phyloP scores from a whole-genome alignment of 306 rosid genomes.

The Clitoria ternatea region DNA sequence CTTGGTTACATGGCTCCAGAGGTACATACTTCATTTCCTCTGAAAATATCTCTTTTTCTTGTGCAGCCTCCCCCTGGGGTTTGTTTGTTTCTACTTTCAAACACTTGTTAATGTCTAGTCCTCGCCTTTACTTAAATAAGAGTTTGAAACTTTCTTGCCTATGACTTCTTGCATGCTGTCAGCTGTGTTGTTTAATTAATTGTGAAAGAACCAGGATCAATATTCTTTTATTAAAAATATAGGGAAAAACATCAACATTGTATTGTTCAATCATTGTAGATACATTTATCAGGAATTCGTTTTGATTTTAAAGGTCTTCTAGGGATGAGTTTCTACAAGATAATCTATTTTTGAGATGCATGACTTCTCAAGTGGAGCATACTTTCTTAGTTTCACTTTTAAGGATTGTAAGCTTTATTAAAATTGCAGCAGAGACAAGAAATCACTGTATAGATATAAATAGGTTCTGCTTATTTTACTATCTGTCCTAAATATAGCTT shows the following conservation, averaged over 20 bases:
- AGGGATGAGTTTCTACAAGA: not conserved
- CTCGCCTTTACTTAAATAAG: not conserved
- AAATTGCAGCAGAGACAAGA: not conserved
- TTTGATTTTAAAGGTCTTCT: not conserved
- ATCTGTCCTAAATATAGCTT: slow-evolving; percentile 1
- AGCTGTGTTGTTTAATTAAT: slow-evolving; percentile 3
- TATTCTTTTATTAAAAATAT: not conserved
- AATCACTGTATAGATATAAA: too few relatives aligned
- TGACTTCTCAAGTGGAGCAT: not conserved
- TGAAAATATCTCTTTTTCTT: not conserved
- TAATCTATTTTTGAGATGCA: not conserved
- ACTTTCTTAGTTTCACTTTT: not conserved
- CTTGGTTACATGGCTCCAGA: slow-evolving; percentile 98
- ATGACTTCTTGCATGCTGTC: not conserved
- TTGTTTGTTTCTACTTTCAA: too few relatives aligned
- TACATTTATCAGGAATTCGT: not conserved
- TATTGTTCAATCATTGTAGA: not conserved
- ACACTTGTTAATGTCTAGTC: not conserved
- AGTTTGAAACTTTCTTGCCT: not conserved
- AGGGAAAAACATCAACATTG: not conserved
- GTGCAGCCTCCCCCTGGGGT: not conserved
- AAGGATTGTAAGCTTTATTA: not conserved
- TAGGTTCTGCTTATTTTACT: not conserved
- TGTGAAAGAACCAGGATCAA: not conserved
- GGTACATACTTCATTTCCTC: slow-evolving; percentile 47